Evolutionary conservation across 2,329 filamentous ascomycete species (phyloP).

Genomic region (Pezicula rhizophila): DNA sequence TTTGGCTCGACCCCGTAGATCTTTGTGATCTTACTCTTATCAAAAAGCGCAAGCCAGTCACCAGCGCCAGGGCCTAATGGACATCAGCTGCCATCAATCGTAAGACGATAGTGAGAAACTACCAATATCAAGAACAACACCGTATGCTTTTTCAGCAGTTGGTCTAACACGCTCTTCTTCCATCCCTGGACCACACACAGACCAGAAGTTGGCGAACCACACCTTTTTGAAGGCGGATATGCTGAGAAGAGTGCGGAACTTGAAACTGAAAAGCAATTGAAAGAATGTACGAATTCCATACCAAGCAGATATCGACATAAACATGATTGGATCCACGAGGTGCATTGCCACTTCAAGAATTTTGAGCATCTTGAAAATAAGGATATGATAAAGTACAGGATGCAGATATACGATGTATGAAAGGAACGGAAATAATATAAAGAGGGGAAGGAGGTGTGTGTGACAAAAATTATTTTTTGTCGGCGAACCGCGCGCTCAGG

Average conservation of each 20-base stretch:
- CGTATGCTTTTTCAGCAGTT: conserved; percentile 11
- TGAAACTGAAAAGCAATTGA: conserved; percentile 31
- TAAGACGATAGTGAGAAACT: conserved; percentile 46
- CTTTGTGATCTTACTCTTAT: conserved; percentile 21
- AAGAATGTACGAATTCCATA: conserved; percentile 47
- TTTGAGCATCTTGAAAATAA: background rate
- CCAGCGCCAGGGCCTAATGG: conserved; percentile 48
- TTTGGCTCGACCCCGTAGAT: conserved; percentile 64
- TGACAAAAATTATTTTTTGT: background rate
- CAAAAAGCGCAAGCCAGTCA: conserved; percentile 52
- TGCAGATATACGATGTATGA: background rate
- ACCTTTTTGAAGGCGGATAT: conserved; percentile 31
- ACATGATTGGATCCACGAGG: conserved; percentile 44
- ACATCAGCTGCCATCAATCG: background rate
- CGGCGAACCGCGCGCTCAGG: background rate
- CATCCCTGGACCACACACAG: conserved; percentile 43
- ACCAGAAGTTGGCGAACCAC: conserved; percentile 61
- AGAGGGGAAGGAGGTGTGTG: background rate
- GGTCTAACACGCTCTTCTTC: conserved; percentile 43
- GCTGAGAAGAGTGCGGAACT: conserved; percentile 35
- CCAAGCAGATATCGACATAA: conserved; percentile 42
- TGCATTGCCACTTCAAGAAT: background rate
- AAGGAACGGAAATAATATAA: background rate
- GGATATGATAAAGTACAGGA: background rate
- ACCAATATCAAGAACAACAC: conserved; percentile 46